phyloP scores from a whole-genome alignment of 371 early-diverging fungal genomes.

The Parasitella parasitica region DNA sequence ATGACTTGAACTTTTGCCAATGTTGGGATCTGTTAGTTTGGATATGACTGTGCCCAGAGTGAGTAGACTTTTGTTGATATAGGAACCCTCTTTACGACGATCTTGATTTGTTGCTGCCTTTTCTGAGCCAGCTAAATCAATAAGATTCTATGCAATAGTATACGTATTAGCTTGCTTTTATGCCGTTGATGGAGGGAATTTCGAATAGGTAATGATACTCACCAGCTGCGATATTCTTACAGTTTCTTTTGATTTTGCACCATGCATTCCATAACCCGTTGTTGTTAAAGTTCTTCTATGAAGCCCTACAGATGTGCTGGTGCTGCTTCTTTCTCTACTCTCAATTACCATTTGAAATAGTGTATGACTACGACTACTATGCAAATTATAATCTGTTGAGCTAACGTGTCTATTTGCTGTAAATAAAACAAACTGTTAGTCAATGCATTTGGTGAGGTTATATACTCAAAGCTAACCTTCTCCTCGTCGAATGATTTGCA shows the following conservation, averaged over 20 bases:
- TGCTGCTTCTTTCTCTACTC: slow-evolving; percentile 30
- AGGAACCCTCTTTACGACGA: slow-evolving; percentile 89
- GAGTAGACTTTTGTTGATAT: slow-evolving; percentile 88
- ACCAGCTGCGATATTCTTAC: slow-evolving; percentile 74
- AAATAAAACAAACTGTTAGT: neutral
- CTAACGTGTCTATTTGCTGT: slow-evolving; percentile 79
- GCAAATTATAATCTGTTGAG: slow-evolving; percentile 88
- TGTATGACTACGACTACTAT: slow-evolving; percentile 93
- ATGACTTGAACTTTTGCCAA: slow-evolving; percentile 38
- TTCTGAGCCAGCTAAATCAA: slow-evolving; percentile 98
- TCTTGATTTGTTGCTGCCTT: slow-evolving; percentile 75
- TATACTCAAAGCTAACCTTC: slow-evolving; percentile 52
- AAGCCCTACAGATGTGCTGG: slow-evolving; percentile 9
- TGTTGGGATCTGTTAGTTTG: slow-evolving; percentile 46
- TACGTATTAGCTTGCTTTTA: neutral
- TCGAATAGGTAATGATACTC: neutral
- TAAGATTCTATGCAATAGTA: slow-evolving; percentile 64
- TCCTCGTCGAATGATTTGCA: slow-evolving; percentile 77
- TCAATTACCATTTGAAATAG: slow-evolving; percentile 85
- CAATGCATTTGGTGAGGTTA: slow-evolving; percentile 60
- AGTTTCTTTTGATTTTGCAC: slow-evolving; percentile 11
- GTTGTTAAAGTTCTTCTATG: slow-evolving; percentile 14
- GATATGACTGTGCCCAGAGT: slow-evolving; percentile 92
- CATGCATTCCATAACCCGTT: slow-evolving; percentile 8
- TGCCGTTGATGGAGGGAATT: neutral